Evolutionary conservation across 345 rosid genomes (phyloP).

Genomic region (Eucalyptus rudis): DNA sequence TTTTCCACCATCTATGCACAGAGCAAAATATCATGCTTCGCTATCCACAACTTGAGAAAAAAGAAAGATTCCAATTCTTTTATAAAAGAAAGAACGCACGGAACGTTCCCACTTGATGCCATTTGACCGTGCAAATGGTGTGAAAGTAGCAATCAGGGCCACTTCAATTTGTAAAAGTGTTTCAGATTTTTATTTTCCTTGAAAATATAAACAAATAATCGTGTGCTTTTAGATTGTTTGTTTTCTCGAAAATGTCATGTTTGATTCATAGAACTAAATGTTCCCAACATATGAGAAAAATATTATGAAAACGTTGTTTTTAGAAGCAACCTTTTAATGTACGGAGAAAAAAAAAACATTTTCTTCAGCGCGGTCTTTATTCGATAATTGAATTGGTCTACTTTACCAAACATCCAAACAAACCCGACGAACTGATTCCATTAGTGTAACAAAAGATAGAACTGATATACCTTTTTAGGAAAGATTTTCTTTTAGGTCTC

Average conservation of each 20-base stretch:
- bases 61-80: neutral
- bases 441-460: neutral
- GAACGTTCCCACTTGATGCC: neutral
- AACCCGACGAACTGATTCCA: neutral
- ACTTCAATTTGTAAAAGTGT: neutral
- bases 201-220: neutral
- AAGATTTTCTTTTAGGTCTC: neutral
- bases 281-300: neutral
- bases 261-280: neutral
- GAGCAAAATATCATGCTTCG: neutral
- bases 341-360: neutral
- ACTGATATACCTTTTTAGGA: neutral
- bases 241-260: neutral
- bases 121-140: no score
- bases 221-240: neutral
- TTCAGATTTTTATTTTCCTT: neutral
- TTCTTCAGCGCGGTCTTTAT: no score
- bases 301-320: neutral
- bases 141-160: neutral
- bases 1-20: neutral
- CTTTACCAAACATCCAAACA: neutral
- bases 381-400: neutral
- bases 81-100: neutral
- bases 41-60: neutral
- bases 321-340: neutral